These are phyloP conservation scores for Raphanus hybrid DNA, from an alignment of 441 rosid genomes.

Conservation along the genomic window DNA sequence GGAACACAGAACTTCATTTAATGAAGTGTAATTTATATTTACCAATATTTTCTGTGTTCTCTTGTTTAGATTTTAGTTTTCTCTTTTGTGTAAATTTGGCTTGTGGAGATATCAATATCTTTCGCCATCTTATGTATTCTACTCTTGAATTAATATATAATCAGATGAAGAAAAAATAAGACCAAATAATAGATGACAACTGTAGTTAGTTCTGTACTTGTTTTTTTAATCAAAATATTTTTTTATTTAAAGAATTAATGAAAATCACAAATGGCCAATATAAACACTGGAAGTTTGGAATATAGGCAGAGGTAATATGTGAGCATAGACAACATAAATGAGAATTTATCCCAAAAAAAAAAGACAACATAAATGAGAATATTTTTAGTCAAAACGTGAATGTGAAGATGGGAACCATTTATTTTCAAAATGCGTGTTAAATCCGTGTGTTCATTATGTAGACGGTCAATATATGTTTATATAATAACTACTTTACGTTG, in stretches of 20 bases:
- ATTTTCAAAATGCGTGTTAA: constrained; percentile 19
- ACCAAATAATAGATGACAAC: neutral
- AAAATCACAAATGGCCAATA: neutral
- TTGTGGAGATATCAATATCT: neutral
- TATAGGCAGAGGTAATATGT: too few relatives aligned
- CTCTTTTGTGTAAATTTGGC: neutral
- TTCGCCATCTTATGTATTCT: neutral
- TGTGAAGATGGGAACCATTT: constrained; percentile 5
- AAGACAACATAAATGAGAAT: constrained; percentile 1
- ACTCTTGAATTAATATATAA: neutral
- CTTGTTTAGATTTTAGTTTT: neutral
- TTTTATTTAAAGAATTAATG: neutral
- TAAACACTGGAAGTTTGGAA: neutral
- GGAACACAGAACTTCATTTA: neutral
- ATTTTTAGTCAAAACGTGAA: constrained; percentile 24
- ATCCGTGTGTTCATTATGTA: constrained; percentile 20
- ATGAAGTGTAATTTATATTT: too few relatives aligned
- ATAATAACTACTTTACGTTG: constrained; percentile 23
- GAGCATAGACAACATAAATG: neutral
- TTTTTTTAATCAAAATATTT: neutral
- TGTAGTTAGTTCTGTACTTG: neutral
- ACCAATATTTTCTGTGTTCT: neutral
- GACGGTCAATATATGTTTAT: constrained; percentile 11
- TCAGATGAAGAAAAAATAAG: neutral
- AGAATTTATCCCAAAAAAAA: neutral